Evolutionary conservation across 2,329 filamentous ascomycete species (phyloP).

Genomic region (Thermothelomyces thermophilus): DNA sequence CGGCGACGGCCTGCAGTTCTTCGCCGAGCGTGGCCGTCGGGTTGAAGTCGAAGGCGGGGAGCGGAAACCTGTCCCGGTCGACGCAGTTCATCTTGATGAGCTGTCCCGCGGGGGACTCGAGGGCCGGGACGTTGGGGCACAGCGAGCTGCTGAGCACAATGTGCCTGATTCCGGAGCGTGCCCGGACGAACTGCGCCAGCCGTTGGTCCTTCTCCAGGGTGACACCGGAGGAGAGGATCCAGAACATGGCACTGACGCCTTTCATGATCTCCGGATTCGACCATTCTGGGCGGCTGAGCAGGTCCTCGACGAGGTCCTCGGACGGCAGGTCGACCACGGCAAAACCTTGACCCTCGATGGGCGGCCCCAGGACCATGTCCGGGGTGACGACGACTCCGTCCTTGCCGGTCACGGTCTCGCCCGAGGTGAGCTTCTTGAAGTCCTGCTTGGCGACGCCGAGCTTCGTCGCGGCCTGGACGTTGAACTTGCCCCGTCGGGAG

Average conservation of each 20-base stretch:
- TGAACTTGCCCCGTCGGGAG: conserved; percentile 73
- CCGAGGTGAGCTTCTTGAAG: conserved; percentile 55
- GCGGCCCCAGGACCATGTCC: conserved; percentile 73
- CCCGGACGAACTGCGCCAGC: conserved; percentile 63
- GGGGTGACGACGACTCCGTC: conserved; percentile 68
- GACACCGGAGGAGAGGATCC: conserved; percentile 71
- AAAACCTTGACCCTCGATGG: conserved; percentile 63
- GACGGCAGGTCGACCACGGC: conserved; percentile 75
- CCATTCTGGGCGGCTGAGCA: conserved; percentile 70
- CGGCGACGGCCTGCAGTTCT: conserved; percentile 1
- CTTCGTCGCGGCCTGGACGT: conserved; percentile 54
- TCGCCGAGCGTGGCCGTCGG: conserved; percentile 18
- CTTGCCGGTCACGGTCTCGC: conserved; percentile 55
- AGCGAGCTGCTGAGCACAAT: conserved; percentile 68
- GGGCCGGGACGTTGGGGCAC: conserved; percentile 67
- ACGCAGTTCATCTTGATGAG: conserved; percentile 64
- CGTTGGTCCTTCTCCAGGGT: conserved; percentile 39
- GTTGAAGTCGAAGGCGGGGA: conserved; percentile 60
- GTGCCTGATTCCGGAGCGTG: conserved; percentile 59
- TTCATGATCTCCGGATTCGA: conserved; percentile 56
- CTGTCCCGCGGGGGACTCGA: conserved; percentile 60
- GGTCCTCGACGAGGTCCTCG: conserved; percentile 58
- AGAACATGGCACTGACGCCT: conserved; percentile 64
- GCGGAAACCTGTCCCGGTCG: conserved; percentile 65
- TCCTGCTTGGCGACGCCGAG: conserved; percentile 55